phyloP scores from a whole-genome alignment of 1,284 basidiomycete genomes.

The Cerrena zonata region DNA sequence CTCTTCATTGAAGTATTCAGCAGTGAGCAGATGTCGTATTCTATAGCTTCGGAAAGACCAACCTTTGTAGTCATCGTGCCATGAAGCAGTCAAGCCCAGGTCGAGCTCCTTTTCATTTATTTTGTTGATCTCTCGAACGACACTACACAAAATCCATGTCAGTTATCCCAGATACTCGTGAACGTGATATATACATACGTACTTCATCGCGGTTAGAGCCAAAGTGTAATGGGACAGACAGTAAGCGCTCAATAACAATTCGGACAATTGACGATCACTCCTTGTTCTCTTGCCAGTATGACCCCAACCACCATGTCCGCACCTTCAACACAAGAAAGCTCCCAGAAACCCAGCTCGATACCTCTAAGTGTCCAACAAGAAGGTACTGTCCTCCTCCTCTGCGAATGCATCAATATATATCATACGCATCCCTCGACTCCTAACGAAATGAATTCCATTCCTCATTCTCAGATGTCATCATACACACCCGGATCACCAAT shows the following conservation, averaged over 20 bases:
- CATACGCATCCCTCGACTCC: background rate
- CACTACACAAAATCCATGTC: conserved; percentile 40
- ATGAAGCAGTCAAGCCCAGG: conserved; percentile 72
- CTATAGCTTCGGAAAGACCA: conserved; percentile 14
- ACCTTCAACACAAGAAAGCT: background rate
- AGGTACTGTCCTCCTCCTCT: conserved; percentile 34
- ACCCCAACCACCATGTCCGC: background rate
- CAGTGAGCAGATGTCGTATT: background rate
- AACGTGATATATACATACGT: conserved; percentile 10
- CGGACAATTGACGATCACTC: no score
- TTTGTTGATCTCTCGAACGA: conserved; percentile 86
- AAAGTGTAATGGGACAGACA: no score
- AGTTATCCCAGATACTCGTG: conserved; percentile 19
- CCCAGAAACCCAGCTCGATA: conserved; percentile 18
- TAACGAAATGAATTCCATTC: background rate
- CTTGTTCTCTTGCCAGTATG: background rate
- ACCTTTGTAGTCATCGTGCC: conserved; percentile 96
- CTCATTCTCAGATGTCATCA: conserved; percentile 55
- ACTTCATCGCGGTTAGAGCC: conserved; percentile 5
- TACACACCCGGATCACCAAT: conserved; percentile 69
- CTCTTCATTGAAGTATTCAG: background rate
- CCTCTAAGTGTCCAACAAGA: conserved; percentile 61
- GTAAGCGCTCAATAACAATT: no score
- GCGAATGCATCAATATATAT: no score
- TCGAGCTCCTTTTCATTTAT: conserved; percentile 93